A percentile compares a stretch with the other conserved stretches of the same genome.
These are phyloP conservation scores for Zygosaccharomyces pseudobailii DNA, from an alignment of 1,139 yeast genomes.

Conservation along the genomic window DNA sequence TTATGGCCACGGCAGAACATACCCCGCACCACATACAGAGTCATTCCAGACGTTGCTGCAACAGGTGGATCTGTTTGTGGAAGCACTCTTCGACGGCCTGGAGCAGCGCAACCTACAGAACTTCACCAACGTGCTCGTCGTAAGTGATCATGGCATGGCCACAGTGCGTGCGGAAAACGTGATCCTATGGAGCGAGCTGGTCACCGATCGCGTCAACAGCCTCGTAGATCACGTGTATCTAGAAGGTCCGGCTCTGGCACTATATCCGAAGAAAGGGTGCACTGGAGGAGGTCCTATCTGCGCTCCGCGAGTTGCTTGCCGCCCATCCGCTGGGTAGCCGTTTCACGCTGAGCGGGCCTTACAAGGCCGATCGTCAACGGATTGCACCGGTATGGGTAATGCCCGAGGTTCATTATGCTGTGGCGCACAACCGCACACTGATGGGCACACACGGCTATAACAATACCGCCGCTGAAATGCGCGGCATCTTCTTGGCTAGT, in stretches of 20 bases:
- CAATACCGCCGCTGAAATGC: conserved; percentile 70
- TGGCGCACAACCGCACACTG: conserved; percentile 50
- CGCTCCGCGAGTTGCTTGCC: neutral
- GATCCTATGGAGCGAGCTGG: conserved; percentile 5
- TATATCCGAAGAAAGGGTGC: conserved; percentile 9
- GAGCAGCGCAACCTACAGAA: conserved; percentile 51
- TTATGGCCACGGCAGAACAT: conserved; percentile 66
- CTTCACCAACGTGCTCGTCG: conserved; percentile 67
- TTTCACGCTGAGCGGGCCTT: neutral
- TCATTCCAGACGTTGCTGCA: conserved; percentile 46
- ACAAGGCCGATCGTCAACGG: conserved; percentile 38
- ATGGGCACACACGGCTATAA: conserved; percentile 85
- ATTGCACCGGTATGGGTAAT: conserved; percentile 78
- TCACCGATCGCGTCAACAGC: conserved; percentile 5
- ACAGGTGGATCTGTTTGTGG: conserved; percentile 63
- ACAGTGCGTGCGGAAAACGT: conserved; percentile 3
- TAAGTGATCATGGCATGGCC: conserved; percentile 94
- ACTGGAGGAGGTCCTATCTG: neutral
- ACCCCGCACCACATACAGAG: conserved; percentile 43
- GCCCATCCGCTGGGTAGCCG: neutral
- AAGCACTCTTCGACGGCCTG: conserved; percentile 46
- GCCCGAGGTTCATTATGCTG: conserved; percentile 74
- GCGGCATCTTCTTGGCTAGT: conserved; percentile 71
- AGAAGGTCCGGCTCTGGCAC: conserved; percentile 17
- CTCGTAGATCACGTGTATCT: conserved; percentile 10